These are phyloP conservation scores for Suhomyces faveliae DNA, from an alignment of 805 yeast genomes.

Conservation along the genomic window DNA sequence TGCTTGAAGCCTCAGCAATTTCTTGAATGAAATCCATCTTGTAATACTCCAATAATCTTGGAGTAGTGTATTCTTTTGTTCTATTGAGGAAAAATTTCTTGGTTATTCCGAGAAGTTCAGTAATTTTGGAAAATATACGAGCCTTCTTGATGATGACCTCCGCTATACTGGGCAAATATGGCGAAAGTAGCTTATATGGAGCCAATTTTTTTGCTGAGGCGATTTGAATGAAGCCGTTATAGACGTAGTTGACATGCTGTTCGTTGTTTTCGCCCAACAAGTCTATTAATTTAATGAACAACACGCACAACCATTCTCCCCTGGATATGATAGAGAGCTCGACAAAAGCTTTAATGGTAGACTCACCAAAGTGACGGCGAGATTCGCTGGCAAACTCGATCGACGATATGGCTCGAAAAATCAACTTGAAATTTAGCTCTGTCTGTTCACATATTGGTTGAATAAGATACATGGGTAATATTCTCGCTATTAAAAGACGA, in stretches of 20 bases:
- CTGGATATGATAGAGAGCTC: conserved; percentile 59
- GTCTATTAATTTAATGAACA: conserved; percentile 63
- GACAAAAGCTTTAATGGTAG: conserved; percentile 59
- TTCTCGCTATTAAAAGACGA: conserved; percentile 50
- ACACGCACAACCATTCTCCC: conserved; percentile 67
- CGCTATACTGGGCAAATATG: conserved; percentile 73
- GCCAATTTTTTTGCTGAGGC: conserved; percentile 58
- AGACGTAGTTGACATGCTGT: conserved; percentile 66
- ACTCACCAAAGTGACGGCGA: conserved; percentile 51
- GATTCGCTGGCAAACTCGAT: conserved; percentile 34
- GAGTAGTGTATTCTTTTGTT: conserved; percentile 73
- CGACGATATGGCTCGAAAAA: conserved; percentile 43
- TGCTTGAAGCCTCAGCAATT: conserved; percentile 54
- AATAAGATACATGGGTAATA: conserved; percentile 54
- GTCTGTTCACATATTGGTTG: conserved; percentile 32
- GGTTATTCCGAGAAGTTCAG: conserved; percentile 65
- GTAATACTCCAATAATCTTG: conserved; percentile 67
- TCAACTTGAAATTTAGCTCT: conserved; percentile 43
- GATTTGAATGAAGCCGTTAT: conserved; percentile 57
- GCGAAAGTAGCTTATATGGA: conserved; percentile 77
- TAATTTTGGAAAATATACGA: conserved; percentile 54
- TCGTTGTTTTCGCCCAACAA: conserved; percentile 63
- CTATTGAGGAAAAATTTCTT: conserved; percentile 60
- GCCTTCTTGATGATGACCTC: conserved; percentile 61
- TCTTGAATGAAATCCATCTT: conserved; percentile 61